Base-by-base conservation (phyloP, 257 asterid species). In the Ajuga chamaepitys region DNA sequence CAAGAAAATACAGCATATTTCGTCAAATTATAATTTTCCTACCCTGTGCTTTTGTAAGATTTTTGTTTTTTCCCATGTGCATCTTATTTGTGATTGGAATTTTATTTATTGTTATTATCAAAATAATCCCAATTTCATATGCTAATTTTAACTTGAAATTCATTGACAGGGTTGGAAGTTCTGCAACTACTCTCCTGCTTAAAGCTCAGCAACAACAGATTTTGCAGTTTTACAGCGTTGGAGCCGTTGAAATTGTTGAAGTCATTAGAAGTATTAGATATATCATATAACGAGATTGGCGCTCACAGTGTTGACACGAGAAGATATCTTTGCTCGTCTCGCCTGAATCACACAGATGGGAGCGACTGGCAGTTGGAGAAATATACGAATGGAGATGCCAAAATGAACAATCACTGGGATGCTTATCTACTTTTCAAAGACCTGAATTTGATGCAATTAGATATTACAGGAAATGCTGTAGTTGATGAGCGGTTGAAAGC, bases 221-320 rank as follows among this genome's bases (percentile, higher is more conserved):
- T 93, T 51, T 41, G 81, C 76, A 89, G 90, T 76, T 93, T 89
- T 70, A 72, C 94, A 21, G 87, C 89, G 28, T 62, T 89, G 70
- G 96, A 86, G 62, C 93, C 97, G 44, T 57, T 93, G 67, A 81
- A 82, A 74, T 34, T 62, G 74, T 75, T 89, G 38, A 80, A 82
- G 75, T 77, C 86, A 24, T 60, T 93, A 60, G 64, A 80, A 75
- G 95, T 80, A 26, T 56, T 93, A 60, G 82, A 89, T 66, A 58
- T 93, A 62, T 93, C 97, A 9, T 52, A 75, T 75, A 93, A 89
- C 14, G 95, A 89, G 81, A 89, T 93, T 22, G 99, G 99, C 9
- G 80, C 77, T 10, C 99, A 89, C 61, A 26, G 95, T 1, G 62
- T 89, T n/a, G 91, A 93, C 83, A 87, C 97, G 0, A 81, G 86